A percentile compares a stretch with the other conserved stretches of the same genome.
These are phyloP conservation scores for Saccharomyces paradoxus DNA, from an alignment of 805 yeast genomes.

Conservation along the genomic window DNA sequence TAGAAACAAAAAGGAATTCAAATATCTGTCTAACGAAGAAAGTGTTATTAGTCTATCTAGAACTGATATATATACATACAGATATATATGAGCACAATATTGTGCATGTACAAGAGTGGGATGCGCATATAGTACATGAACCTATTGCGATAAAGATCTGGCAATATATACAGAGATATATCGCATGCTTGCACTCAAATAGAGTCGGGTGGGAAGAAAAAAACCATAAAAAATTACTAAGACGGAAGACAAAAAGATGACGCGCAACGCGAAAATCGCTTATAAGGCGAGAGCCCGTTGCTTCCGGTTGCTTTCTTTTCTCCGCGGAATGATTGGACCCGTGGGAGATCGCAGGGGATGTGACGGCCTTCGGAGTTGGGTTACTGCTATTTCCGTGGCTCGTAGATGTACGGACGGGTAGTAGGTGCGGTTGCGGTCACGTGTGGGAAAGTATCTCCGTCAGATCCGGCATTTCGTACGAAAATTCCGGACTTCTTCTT, in stretches of 20 bases:
- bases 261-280: neutral
- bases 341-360: neutral
- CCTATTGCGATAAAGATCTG: neutral
- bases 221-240: neutral
- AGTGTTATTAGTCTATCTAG: neutral
- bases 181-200: neutral
- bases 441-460: neutral
- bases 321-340: neutral
- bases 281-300: neutral
- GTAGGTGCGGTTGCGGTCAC: neutral
- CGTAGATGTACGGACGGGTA: neutral
- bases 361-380: neutral
- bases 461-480: constrained; percentile 1
- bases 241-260: neutral
- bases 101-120: neutral
- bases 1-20: neutral
- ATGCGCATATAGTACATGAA: neutral
- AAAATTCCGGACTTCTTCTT: constrained; percentile 20
- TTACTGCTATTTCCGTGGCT: neutral
- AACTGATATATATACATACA: neutral
- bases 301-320: neutral
- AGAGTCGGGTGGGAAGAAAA: neutral
- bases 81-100: neutral
- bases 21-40: neutral
- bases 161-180: neutral